Evolutionary conservation across 2,329 filamentous ascomycete genomes (phyloP).

Genomic region (Fusarium sp.): DNA sequence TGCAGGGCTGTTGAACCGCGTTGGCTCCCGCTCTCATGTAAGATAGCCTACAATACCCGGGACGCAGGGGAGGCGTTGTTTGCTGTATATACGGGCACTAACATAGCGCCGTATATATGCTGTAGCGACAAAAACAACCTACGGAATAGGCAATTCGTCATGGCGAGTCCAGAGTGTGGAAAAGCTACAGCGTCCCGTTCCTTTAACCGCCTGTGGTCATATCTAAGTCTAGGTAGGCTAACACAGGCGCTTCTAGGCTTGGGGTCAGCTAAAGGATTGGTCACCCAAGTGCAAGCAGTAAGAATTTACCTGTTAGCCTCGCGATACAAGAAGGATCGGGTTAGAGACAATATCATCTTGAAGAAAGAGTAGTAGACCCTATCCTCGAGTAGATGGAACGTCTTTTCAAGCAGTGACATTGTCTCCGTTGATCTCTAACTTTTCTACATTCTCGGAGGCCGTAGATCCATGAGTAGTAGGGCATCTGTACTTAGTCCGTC

Average conservation of each 20-base stretch:
- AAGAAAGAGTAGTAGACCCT: background rate
- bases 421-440: background rate
- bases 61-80: slow-evolving; percentile 13
- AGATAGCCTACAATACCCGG: slow-evolving; percentile 2
- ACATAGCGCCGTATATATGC: background rate
- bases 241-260: slow-evolving; percentile 1
- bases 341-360: background rate
- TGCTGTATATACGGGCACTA: background rate
- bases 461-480: background rate
- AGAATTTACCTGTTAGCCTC: background rate
- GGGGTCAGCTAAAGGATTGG: slow-evolving; percentile 13
- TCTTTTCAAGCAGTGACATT: background rate
- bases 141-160: background rate
- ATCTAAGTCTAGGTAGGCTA: background rate
- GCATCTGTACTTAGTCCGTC: slow-evolving; percentile 4
- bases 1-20: background rate
- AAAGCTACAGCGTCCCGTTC: background rate
- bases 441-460: background rate
- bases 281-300: background rate
- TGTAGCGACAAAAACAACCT: background rate
- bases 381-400: background rate
- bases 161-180: background rate
- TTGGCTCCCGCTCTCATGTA: background rate
- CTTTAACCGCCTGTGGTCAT: background rate
- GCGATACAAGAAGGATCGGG: background rate